phyloP scores from a whole-genome alignment of 192 early-diverging fungal genomes.

The Allomyces macrogynus region DNA sequence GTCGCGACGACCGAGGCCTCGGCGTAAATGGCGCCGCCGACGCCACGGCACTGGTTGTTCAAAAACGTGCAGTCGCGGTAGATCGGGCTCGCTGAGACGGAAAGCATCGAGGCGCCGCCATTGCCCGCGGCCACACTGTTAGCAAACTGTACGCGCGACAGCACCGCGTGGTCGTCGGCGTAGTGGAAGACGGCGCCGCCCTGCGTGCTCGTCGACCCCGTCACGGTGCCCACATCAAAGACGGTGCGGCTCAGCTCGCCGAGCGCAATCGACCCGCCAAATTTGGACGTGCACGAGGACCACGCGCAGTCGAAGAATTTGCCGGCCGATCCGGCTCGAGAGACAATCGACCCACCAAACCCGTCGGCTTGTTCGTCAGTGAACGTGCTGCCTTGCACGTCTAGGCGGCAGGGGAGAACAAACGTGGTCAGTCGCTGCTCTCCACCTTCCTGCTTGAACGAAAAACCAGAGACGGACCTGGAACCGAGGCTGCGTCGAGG shows the following conservation, averaged over 20 bases:
- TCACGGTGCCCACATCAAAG: not conserved
- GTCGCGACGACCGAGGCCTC: not conserved
- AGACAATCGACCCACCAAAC: not conserved
- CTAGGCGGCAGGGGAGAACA: not conserved
- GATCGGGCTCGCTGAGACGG: not conserved
- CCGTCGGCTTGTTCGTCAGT: not conserved
- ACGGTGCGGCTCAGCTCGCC: not conserved
- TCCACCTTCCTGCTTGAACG: too few relatives aligned
- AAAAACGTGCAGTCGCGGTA: not conserved
- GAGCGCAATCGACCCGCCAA: not conserved
- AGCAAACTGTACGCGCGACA: not conserved
- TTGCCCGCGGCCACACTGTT: not conserved
- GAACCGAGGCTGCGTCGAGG: not conserved
- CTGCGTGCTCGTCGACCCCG: not conserved
- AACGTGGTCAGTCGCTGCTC: too few relatives aligned
- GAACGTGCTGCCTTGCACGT: not conserved
- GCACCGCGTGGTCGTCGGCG: not conserved
- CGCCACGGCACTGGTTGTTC: not conserved
- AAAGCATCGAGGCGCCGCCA: not conserved
- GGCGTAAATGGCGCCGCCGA: not conserved
- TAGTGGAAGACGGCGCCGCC: not conserved
- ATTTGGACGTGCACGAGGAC: not conserved
- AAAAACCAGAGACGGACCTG: not conserved
- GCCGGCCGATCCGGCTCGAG: not conserved
- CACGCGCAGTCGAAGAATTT: not conserved